These are phyloP conservation scores for Talaromyces nanjingensis DNA, from an alignment of 495 filamentous ascomycete genomes.

Conservation along the genomic window DNA sequence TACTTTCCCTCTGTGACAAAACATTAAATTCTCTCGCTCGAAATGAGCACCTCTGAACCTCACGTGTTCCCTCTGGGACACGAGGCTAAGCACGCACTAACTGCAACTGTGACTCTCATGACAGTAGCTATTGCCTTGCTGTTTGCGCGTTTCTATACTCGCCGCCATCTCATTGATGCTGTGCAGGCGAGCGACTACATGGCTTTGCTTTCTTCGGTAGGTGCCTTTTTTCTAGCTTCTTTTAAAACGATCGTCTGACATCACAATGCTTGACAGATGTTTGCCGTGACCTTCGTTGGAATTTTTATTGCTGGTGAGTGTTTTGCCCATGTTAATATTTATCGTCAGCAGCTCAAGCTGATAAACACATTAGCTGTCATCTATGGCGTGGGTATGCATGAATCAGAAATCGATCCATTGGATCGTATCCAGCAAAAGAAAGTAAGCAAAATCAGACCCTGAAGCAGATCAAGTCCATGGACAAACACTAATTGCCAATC, in stretches of 20 bases:
- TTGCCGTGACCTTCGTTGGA: slow-evolving; percentile 36
- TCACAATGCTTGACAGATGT: slow-evolving; percentile 9
- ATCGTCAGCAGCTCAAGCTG: neutral
- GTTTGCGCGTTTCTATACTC: slow-evolving; percentile 30
- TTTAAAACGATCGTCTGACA: no score
- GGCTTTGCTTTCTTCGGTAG: slow-evolving; percentile 33
- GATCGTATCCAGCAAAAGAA: slow-evolving; percentile 33
- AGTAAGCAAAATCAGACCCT: slow-evolving; percentile 13
- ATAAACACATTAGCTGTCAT: slow-evolving; percentile 18
- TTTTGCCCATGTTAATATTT: neutral
- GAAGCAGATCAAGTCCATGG: no score
- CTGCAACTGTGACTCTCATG: slow-evolving; percentile 29
- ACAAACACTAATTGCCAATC: neutral
- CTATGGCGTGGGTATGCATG: slow-evolving; percentile 37
- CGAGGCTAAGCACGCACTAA: slow-evolving; percentile 17
- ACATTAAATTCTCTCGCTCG: neutral
- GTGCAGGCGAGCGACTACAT: slow-evolving; percentile 41
- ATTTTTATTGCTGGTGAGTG: slow-evolving; percentile 23
- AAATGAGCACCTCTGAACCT: slow-evolving; percentile 1
- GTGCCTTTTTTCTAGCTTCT: neutral
- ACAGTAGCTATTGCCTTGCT: slow-evolving; percentile 29
- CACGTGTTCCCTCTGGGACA: slow-evolving; percentile 13
- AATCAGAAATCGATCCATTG: slow-evolving; percentile 24
- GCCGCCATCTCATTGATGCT: slow-evolving; percentile 25
- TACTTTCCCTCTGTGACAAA: neutral